phyloP scores from a whole-genome alignment of 176 grass and related monocot genomes.

The Poa pratensis region DNA sequence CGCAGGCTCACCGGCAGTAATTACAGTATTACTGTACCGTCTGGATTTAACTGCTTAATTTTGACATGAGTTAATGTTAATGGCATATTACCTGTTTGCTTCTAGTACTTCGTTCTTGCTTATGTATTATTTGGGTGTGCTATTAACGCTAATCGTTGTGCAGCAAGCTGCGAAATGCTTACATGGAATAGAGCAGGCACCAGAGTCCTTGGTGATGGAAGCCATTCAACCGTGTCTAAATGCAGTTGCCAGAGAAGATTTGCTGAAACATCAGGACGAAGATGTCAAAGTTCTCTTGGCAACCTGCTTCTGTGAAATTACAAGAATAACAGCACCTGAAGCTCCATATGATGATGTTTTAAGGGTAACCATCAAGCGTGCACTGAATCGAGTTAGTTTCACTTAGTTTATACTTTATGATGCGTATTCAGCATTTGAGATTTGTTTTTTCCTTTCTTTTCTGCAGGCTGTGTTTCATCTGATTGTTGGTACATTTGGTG shows the following conservation, averaged over 20 bases:
- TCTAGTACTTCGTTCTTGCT: conserved; percentile 31
- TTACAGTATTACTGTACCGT: background rate
- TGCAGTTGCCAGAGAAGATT: conserved; percentile 80
- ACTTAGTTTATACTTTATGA: background rate
- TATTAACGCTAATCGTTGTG: conserved; percentile 45
- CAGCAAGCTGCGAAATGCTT: conserved; percentile 79
- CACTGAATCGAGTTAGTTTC: conserved; percentile 18
- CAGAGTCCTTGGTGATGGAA: conserved; percentile 66
- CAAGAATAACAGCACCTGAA: conserved; percentile 98
- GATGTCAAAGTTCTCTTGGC: conserved; percentile 91
- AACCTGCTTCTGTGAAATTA: conserved; percentile 97
- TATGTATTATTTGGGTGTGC: conserved; percentile 30
- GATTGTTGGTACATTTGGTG: conserved; percentile 87
- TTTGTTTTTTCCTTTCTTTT: conserved; percentile 37
- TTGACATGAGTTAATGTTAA: conserved; percentile 26
- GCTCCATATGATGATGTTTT: conserved; percentile 98
- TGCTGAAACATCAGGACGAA: conserved; percentile 88
- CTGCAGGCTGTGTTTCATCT: conserved; percentile 93
- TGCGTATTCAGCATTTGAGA: conserved; percentile 39
- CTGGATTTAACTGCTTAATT: conserved; percentile 27
- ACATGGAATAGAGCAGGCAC: conserved; percentile 87
- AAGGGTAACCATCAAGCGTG: conserved; percentile 60
- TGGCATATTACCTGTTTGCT: conserved; percentile 34
- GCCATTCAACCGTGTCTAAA: conserved; percentile 73
- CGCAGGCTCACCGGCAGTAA: background rate